phyloP scores from a whole-genome alignment of 257 asterid genomes.

The Forsythia suspensa region DNA sequence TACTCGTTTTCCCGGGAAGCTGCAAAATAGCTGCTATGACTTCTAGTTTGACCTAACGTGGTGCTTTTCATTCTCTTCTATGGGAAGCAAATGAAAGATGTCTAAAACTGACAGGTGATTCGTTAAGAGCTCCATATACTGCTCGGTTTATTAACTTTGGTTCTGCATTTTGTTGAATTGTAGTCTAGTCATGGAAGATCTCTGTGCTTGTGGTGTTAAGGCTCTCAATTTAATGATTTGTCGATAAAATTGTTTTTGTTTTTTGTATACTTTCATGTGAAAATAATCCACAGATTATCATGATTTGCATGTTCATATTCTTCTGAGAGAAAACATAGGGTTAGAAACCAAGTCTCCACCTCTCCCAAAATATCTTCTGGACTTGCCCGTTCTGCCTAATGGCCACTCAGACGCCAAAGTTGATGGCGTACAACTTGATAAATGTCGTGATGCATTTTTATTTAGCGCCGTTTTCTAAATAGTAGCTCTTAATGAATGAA shows the following conservation, averaged over 20 bases:
- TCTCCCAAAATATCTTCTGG: no score
- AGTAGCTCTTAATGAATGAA: no score
- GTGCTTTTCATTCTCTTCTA: not conserved
- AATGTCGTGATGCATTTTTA: no score
- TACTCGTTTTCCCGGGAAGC: not conserved
- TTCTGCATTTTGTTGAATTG: not conserved
- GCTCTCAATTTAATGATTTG: not conserved
- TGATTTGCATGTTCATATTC: not conserved
- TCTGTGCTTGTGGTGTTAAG: not conserved
- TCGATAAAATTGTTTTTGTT: not conserved
- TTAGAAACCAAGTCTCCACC: no score
- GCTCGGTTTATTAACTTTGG: not conserved
- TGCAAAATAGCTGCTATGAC: not conserved
- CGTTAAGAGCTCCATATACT: not conserved
- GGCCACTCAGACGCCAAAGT: not conserved
- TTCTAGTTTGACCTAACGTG: not conserved
- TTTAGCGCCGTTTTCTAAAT: no score
- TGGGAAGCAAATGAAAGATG: not conserved
- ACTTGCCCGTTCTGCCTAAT: no score
- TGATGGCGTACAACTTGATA: no score
- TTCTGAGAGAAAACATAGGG: not conserved
- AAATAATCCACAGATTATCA: not conserved
- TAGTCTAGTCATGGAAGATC: not conserved
- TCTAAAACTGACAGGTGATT: not conserved
- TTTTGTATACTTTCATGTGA: not conserved